Evolutionary conservation across 495 filamentous ascomycete species (phyloP).

Genomic region (Talaromyces adpressus): DNA sequence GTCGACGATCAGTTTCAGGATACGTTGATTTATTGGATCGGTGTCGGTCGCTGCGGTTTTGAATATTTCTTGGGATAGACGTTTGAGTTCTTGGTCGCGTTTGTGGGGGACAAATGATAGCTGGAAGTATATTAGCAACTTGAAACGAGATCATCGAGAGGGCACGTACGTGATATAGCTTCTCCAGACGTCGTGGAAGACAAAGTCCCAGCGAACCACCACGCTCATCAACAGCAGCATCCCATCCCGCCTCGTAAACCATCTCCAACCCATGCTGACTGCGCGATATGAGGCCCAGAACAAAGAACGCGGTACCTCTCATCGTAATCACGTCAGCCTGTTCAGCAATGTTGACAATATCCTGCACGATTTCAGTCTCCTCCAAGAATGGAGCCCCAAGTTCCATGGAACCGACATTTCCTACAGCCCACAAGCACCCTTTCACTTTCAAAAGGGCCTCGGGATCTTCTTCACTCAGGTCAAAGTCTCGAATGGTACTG

Average conservation of each 20-base stretch:
- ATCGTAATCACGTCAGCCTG: conserved; percentile 81
- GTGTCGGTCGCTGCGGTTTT: conserved; percentile 48
- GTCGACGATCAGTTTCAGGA: conserved; percentile 73
- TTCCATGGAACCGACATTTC: conserved; percentile 97
- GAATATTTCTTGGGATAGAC: conserved; percentile 30
- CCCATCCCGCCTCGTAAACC: conserved; percentile 80
- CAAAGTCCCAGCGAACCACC: conserved; percentile 82
- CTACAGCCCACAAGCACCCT: conserved; percentile 94
- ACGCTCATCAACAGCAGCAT: conserved; percentile 75
- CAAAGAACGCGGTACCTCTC: conserved; percentile 93
- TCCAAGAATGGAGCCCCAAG: conserved; percentile 90
- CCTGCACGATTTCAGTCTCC: conserved; percentile 73
- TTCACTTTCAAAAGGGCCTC: conserved; percentile 92
- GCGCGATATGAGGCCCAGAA: conserved; percentile 83
- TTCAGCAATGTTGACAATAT: conserved; percentile 81
- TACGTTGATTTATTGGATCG: conserved; percentile 62
- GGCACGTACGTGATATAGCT: conserved; percentile 42
- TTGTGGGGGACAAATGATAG: conserved; percentile 30
- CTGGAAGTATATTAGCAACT: conserved; percentile 13
- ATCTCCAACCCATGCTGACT: conserved; percentile 91
- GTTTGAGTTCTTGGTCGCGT: conserved; percentile 26
- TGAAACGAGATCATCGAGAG: background rate
- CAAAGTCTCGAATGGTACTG: conserved; percentile 75
- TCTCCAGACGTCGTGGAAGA: conserved; percentile 69
- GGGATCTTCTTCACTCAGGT: conserved; percentile 72